phyloP scores from a whole-genome alignment of 257 asterid species.

The Hygrophila difformis region DNA sequence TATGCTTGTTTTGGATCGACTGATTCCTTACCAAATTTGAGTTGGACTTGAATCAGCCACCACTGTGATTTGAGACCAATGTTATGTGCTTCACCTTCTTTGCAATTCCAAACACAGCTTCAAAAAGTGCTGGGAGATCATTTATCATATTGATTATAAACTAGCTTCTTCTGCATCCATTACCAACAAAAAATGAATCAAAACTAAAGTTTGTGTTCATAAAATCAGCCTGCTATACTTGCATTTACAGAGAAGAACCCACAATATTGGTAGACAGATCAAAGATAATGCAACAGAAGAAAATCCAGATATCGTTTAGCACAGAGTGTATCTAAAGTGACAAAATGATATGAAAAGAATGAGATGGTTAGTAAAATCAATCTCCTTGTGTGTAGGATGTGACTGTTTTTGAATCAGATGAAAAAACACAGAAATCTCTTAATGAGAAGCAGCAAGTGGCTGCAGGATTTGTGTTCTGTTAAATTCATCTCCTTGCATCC shows the following conservation, averaged over 20 bases:
- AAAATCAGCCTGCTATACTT: slow-evolving; percentile 6
- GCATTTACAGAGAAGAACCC: neutral
- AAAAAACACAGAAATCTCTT: no score
- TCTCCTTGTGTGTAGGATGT: no score
- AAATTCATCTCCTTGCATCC: no score
- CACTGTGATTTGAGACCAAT: slow-evolving; percentile 50
- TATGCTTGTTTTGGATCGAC: neutral
- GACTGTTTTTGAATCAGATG: no score
- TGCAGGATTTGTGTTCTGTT: no score
- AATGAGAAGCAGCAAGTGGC: no score
- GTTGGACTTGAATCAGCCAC: slow-evolving; percentile 56
- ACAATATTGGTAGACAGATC: neutral
- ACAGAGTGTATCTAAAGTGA: no score
- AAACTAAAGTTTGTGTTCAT: slow-evolving; percentile 3
- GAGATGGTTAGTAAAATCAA: no score
- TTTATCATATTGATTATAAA: slow-evolving; percentile 71
- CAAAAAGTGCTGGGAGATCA: slow-evolving; percentile 80
- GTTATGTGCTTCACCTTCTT: slow-evolving; percentile 62
- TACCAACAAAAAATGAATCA: slow-evolving; percentile 17
- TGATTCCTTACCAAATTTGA: slow-evolving; percentile 31
- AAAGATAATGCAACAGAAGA: no score
- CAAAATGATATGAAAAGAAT: no score
- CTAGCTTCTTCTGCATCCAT: slow-evolving; percentile 76
- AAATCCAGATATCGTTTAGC: no score
- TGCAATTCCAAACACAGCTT: slow-evolving; percentile 71